A percentile compares a stretch with the other conserved stretches of the same genome.
Evolutionary conservation across 2,329 filamentous ascomycete genomes (phyloP).

Genomic region (Alternaria sp.): DNA sequence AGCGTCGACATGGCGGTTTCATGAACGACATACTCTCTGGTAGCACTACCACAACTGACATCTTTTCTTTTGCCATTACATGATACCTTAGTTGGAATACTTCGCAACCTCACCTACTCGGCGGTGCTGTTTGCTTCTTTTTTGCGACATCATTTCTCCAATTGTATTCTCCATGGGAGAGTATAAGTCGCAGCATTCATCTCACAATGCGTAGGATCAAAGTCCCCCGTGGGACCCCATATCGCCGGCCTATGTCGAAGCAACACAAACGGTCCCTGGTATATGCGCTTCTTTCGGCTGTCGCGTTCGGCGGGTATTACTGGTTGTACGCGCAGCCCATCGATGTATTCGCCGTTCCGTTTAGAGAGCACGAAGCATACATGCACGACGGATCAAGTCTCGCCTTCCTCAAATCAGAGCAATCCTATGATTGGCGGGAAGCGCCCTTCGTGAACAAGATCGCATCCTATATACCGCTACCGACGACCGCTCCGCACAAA

Average conservation of each 20-base stretch:
- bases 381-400: constrained; percentile 41
- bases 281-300: constrained; percentile 34
- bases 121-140: background rate
- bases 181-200: background rate
- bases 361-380: constrained; percentile 37
- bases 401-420: constrained; percentile 25
- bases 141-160: background rate
- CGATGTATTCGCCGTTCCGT: constrained; percentile 41
- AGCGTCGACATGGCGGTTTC: constrained; percentile 14
- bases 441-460: constrained; percentile 53
- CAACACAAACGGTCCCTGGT: constrained; percentile 40
- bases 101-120: background rate
- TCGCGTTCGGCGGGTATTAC: constrained; percentile 40
- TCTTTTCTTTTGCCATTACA: constrained; percentile 1
- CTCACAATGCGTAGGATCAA: constrained; percentile 43
- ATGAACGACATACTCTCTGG: constrained; percentile 6
- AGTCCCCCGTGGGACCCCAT: constrained; percentile 28
- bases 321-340: constrained; percentile 37
- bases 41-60: constrained; percentile 1
- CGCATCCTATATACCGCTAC: constrained; percentile 47
- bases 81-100: background rate
- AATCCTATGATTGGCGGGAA: constrained; percentile 52
- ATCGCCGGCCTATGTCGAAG: constrained; percentile 40
- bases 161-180: constrained; percentile 14
- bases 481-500: constrained; percentile 44